Conservation (phyloP, 257 asterid genomes). For the Verbena officinalis region DNA sequence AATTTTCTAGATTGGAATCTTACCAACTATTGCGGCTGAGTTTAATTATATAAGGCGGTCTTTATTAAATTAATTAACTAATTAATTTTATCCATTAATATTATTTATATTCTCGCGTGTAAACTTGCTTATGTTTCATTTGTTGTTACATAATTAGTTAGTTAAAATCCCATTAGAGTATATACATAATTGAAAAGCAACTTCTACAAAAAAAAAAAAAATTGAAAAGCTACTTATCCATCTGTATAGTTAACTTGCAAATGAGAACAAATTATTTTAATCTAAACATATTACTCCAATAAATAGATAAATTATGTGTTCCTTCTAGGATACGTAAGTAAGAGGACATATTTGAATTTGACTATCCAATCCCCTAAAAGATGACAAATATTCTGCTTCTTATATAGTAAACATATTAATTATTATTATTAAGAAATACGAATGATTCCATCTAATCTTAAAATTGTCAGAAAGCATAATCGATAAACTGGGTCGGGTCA, state of each 20-base stretch:
- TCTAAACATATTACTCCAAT: too few species aligned
- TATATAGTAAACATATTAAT: too few species aligned
- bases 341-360: slow-evolving; percentile 7
- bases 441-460: slow-evolving; percentile 13
- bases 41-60: background rate
- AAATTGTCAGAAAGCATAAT: background rate
- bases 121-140: slow-evolving; percentile 9
- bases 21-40: slow-evolving; percentile 9
- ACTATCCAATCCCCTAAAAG: slow-evolving; percentile 13
- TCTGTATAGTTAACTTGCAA: background rate
- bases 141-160: background rate
- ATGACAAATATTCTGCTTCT: background rate
- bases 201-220: too few species aligned
- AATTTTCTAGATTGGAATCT: slow-evolving; percentile 19
- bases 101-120: slow-evolving; percentile 18
- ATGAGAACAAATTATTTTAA: too few species aligned
- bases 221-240: background rate
- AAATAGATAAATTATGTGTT: background rate
- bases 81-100: too few species aligned
- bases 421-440: too few species aligned
- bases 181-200: background rate
- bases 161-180: slow-evolving; percentile 23
- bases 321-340: slow-evolving; percentile 16
- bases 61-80: slow-evolving; percentile 9
- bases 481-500: too few species aligned